These are phyloP conservation scores for Rachicladosporium sp. DNA, from an alignment of 2,329 filamentous ascomycete genomes.

Conservation along the genomic window DNA sequence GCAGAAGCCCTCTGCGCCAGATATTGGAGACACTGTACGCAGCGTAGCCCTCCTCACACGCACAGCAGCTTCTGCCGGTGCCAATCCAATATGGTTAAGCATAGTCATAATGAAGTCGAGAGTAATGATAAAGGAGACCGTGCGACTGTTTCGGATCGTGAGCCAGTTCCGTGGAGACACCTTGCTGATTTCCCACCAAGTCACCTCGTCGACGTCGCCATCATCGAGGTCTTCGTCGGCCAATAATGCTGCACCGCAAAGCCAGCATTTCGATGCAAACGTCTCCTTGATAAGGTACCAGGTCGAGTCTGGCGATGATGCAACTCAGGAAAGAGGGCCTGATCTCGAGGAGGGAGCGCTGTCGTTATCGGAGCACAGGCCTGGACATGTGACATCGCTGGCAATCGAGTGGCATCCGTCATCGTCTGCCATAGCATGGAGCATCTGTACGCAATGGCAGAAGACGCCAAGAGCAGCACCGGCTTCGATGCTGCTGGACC, in stretches of 20 bases:
- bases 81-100: slow-evolving; percentile 12
- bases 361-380: no score
- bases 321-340: background rate
- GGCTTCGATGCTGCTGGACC: no score
- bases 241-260: slow-evolving; percentile 1
- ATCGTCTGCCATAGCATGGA: no score
- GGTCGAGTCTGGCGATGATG: slow-evolving; percentile 2
- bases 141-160: slow-evolving; percentile 6
- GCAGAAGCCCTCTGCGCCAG: no score
- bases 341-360: background rate
- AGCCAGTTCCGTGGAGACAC: slow-evolving; percentile 11
- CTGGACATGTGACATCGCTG: background rate
- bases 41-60: no score
- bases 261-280: background rate
- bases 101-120: slow-evolving; percentile 12
- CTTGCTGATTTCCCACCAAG: slow-evolving; percentile 1
- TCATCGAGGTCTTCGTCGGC: slow-evolving; percentile 1
- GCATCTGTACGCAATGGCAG: no score
- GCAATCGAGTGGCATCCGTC: background rate
- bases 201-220: background rate
- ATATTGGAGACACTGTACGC: no score
- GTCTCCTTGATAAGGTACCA: background rate
- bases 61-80: slow-evolving; percentile 2
- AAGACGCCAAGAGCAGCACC: no score
- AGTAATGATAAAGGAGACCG: slow-evolving; percentile 10